A percentile compares a stretch with the other conserved stretches of the same genome.
Evolutionary conservation across 129 eudicot species (phyloP).

Genomic region (Scalesia atractyloides): DNA sequence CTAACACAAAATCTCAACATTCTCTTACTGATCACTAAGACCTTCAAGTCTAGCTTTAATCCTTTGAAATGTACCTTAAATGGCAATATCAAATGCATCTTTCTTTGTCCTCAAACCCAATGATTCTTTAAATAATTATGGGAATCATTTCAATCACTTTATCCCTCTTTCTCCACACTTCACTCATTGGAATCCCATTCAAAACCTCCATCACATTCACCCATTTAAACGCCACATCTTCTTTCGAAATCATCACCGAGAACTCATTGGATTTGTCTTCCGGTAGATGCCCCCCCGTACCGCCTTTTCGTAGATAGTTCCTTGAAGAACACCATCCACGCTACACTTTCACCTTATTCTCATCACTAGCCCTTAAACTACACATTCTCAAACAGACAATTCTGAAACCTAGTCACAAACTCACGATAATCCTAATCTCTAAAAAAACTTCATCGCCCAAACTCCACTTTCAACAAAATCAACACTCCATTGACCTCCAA

Average conservation of each 20-base stretch:
- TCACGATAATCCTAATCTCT: too few relatives aligned
- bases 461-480: too few relatives aligned
- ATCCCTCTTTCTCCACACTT: conserved; percentile 71
- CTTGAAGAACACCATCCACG: conserved; percentile 61
- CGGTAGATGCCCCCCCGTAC: conserved; percentile 76
- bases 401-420: too few relatives aligned
- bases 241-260: conserved; percentile 79
- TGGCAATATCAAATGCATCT: conserved; percentile 88
- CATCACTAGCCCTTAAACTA: too few relatives aligned
- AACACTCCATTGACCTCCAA: too few relatives aligned
- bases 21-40: conserved; percentile 30
- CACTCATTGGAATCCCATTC: conserved; percentile 52
- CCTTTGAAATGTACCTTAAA: conserved; percentile 72
- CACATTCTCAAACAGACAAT: too few relatives aligned
- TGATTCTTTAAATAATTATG: conserved; percentile 75
- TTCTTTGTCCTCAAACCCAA: conserved; percentile 74
- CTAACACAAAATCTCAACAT: neutral
- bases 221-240: conserved; percentile 84
- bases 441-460: too few relatives aligned
- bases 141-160: conserved; percentile 74
- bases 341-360: too few relatives aligned
- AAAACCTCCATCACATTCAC: conserved; percentile 69
- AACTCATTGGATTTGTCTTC: conserved; percentile 57
- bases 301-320: conserved; percentile 62
- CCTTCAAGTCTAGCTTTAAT: conserved; percentile 54